phyloP scores from a whole-genome alignment of 2,329 filamentous ascomycete genomes.

The Xylaria sp. region DNA sequence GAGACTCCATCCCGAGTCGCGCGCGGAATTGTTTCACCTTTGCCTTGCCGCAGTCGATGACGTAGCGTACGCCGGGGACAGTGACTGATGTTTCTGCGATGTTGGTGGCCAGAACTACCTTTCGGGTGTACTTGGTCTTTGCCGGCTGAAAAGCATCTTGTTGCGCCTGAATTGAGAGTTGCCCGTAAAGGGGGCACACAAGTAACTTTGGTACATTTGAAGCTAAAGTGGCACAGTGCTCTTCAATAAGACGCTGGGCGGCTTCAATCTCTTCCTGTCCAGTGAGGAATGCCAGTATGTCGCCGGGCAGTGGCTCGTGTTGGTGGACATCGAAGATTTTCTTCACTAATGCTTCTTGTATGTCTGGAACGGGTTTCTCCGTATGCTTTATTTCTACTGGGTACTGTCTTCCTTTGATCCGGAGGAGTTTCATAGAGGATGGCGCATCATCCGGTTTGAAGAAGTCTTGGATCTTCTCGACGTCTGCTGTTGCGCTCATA shows the following conservation, averaged over 20 bases:
- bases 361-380: constrained; percentile 78
- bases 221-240: constrained; percentile 78
- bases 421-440: constrained; percentile 58
- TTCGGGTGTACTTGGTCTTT: constrained; percentile 77
- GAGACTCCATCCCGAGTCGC: constrained; percentile 86
- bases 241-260: constrained; percentile 81
- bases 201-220: constrained; percentile 78
- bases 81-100: constrained; percentile 99
- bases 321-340: constrained; percentile 87
- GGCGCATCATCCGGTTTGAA: constrained; percentile 60
- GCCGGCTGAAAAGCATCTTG: constrained; percentile 85
- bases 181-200: constrained; percentile 87
- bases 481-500: constrained; percentile 97
- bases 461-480: constrained; percentile 80
- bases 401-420: constrained; percentile 87
- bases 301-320: constrained; percentile 90
- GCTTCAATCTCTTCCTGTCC: constrained; percentile 94
- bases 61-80: constrained; percentile 89
- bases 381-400: constrained; percentile 84
- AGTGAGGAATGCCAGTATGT: constrained; percentile 90
- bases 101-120: constrained; percentile 92
- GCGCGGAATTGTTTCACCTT: constrained; percentile 94
- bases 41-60: constrained; percentile 92
- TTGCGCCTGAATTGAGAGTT: constrained; percentile 86
- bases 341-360: constrained; percentile 83